Evolutionary conservation across 2,329 filamentous ascomycete species (phyloP).

Genomic region (Botryotinia globosa): DNA sequence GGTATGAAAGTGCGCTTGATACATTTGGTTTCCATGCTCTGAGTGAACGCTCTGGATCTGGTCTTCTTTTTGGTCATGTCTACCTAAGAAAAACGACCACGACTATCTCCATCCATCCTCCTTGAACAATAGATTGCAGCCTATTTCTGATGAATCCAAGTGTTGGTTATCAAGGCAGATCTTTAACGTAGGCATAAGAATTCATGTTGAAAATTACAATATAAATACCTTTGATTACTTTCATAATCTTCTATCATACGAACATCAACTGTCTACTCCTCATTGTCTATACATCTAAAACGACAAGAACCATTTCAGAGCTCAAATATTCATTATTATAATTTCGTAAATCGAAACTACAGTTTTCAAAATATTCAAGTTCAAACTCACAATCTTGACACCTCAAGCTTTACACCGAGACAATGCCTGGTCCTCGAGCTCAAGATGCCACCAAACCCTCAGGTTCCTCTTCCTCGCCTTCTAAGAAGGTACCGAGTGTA

Average conservation of each 20-base stretch:
- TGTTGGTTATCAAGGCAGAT: background rate
- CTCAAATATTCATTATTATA: background rate
- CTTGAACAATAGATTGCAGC: background rate
- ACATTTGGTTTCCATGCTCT: background rate
- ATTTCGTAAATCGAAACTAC: rapidly evolving
- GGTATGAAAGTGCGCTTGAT: background rate
- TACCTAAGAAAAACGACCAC: background rate
- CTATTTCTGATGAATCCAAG: background rate
- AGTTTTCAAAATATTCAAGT: background rate
- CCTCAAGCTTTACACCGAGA: background rate
- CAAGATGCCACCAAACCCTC: too few species aligned
- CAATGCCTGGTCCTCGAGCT: background rate
- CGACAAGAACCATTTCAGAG: background rate
- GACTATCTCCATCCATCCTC: background rate
- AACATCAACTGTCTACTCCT: background rate
- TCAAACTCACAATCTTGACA: background rate
- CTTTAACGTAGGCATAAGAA: background rate
- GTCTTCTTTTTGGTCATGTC: background rate
- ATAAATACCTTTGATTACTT: background rate
- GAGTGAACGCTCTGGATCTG: background rate
- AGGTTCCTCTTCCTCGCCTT: too few species aligned
- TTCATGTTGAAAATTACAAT: background rate
- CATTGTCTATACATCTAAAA: background rate
- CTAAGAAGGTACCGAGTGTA: too few species aligned
- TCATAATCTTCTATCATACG: background rate